phyloP scores from a whole-genome alignment of 768 basidiomycete genomes.

The Strobilomyces dryophilus region DNA sequence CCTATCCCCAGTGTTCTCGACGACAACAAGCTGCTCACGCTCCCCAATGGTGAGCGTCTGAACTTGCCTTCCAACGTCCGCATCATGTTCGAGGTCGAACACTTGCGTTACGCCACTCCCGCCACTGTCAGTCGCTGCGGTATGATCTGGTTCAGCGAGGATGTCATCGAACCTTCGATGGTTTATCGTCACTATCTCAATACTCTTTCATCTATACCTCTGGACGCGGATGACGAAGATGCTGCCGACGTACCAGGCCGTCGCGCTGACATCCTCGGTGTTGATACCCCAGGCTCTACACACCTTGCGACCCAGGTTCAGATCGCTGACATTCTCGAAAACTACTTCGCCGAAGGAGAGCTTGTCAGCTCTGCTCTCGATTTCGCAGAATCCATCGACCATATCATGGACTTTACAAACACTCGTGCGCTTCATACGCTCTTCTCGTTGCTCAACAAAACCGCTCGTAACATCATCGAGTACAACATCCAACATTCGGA shows the following conservation, averaged over 20 bases:
- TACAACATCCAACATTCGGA: slow-evolving; percentile 95
- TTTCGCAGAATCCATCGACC: slow-evolving; percentile 82
- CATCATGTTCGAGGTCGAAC: slow-evolving; percentile 99
- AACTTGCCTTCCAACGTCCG: slow-evolving; percentile 95
- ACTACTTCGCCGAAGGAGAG: slow-evolving; percentile 79
- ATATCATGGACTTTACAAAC: slow-evolving; percentile 97
- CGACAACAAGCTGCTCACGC: slow-evolving; percentile 94
- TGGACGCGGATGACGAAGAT: slow-evolving; percentile 92
- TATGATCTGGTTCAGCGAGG: slow-evolving; percentile 99
- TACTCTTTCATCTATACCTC: slow-evolving; percentile 64
- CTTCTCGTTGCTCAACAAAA: slow-evolving; percentile 97
- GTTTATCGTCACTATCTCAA: slow-evolving; percentile 86
- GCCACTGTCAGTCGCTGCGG: slow-evolving; percentile 99
- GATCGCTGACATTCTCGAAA: slow-evolving; percentile 69
- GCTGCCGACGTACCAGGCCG: slow-evolving; percentile 56
- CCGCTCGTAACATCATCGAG: slow-evolving; percentile 86
- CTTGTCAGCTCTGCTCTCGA: slow-evolving; percentile 75
- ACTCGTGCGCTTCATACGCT: slow-evolving; percentile 92
- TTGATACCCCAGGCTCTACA: slow-evolving; percentile 51
- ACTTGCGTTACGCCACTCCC: slow-evolving; percentile 92
- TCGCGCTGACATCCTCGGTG: slow-evolving; percentile 41
- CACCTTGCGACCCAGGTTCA: slow-evolving; percentile 74
- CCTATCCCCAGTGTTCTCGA: slow-evolving; percentile 75
- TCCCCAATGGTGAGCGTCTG: slow-evolving; percentile 97
- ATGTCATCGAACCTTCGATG: slow-evolving; percentile 89